Base-by-base conservation (phyloP, 1,139 yeast genomes). In the Pichia sp. region DNA sequence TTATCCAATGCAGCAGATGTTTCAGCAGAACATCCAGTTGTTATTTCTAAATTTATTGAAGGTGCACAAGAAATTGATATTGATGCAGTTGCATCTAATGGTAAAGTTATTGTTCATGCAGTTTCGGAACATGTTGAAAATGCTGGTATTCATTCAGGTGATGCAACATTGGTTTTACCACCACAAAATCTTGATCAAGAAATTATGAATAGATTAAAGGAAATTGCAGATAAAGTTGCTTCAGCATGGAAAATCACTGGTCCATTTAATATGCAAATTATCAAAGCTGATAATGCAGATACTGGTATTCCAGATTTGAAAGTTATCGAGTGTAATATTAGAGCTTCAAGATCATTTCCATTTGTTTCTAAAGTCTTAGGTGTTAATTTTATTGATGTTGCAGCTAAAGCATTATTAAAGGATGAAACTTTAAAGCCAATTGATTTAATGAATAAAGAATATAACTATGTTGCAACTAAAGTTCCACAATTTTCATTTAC, bases 101-200 rank as follows among this genome's bases (percentile, higher is more conserved):
- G 98, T 60, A 69, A 81, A 59, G 87, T 92, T 44, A 69, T 92
- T 53, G 92, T 92, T 46, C 98, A 92, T 67, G 98, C 96, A 48
- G 87, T 92, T 48, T 87, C 97, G 50, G 98, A 92, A 70, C 98
- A 92, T 66, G 95, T 90, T 58, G 98, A 92, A 71, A 89, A 92
- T 61, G 98, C 98, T 23, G 98, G 98, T 73, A 89, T 92, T 45
- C 98, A 92, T 69, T 89, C 97, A 39, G 98, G 98, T 67, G 98
- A 92, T 68, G 98, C 98, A 40, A 89, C 97, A 35, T 77, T 92
- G 60, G 82, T 92, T 43, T 74, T 92, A 51, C 98, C 98, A 49
- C 97, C 98, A 40, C 95, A 83, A 64, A 69, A 72, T 51, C 69
- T 86, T 50, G 76, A 81, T 29, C 80, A 78, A 37, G 70, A 66